phyloP scores from a whole-genome alignment of 1,284 basidiomycete genomes.

The Retiboletus flavoniger region DNA sequence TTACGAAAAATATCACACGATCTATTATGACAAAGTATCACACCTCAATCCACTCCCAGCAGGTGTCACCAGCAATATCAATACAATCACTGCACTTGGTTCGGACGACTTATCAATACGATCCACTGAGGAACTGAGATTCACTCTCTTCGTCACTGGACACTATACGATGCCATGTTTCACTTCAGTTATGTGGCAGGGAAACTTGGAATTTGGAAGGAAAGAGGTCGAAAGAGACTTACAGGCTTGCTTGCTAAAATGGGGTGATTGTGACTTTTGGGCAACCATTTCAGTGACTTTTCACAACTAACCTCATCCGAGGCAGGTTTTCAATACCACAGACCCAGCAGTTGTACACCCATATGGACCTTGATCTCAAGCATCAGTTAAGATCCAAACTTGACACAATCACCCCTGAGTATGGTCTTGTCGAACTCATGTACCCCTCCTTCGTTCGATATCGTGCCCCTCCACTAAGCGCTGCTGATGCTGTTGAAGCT shows the following conservation, averaged over 20 bases:
- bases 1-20: slow-evolving; percentile 79
- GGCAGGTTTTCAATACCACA: slow-evolving; percentile 87
- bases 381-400: slow-evolving; percentile 79
- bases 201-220: slow-evolving; percentile 95
- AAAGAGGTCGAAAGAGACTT: slow-evolving; percentile 84
- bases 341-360: slow-evolving; percentile 89
- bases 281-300: slow-evolving; percentile 7
- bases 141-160: slow-evolving; percentile 99
- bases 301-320: slow-evolving; percentile 9
- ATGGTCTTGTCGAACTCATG: slow-evolving; percentile 91
- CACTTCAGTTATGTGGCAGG: slow-evolving; percentile 96
- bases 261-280: slow-evolving; percentile 64
- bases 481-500: slow-evolving; percentile 92
- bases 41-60: slow-evolving; percentile 73
- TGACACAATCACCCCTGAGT: slow-evolving; percentile 91
- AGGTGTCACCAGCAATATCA: slow-evolving; percentile 36
- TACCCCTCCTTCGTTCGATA: slow-evolving; percentile 95
- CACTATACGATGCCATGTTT: slow-evolving; percentile 95
- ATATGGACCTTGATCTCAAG: slow-evolving; percentile 97
- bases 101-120: slow-evolving; percentile 83
- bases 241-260: slow-evolving; percentile 96
- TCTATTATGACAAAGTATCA: slow-evolving; percentile 87
- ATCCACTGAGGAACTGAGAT: slow-evolving; percentile 83
- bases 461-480: slow-evolving; percentile 81
- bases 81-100: slow-evolving; percentile 53